These are phyloP conservation scores for Trypanosoma conorhini DNA, from an alignment of 208 protist genomes.

Conservation along the genomic window DNA sequence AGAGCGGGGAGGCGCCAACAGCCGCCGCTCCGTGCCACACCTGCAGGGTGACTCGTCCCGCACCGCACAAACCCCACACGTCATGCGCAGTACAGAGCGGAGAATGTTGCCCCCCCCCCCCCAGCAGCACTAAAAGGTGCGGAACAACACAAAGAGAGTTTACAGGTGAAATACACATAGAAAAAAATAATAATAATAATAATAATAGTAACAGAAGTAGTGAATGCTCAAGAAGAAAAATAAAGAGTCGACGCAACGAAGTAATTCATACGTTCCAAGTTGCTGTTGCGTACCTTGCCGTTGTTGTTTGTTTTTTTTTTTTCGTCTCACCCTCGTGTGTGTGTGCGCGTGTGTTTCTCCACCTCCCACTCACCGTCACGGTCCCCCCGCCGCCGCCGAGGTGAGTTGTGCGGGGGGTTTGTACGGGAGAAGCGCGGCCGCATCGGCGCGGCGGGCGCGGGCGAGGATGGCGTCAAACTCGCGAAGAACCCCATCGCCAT, in stretches of 20 bases:
- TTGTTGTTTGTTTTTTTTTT: neutral
- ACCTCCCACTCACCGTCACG: neutral
- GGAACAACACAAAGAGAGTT: neutral
- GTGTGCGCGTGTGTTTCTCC: no score
- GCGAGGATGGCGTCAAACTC: slow-evolving; percentile 5
- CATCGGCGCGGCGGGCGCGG: neutral
- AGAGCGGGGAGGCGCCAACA: no score
- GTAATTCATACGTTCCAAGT: neutral
- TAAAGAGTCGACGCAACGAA: slow-evolving; percentile 16
- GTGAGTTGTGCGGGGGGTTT: neutral
- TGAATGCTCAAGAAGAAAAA: slow-evolving; percentile 4
- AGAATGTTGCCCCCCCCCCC: no score
- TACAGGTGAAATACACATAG: slow-evolving; percentile 17
- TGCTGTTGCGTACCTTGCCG: no score
- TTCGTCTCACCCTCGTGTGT: no score
- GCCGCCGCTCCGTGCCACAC: no score
- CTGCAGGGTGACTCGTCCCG: no score
- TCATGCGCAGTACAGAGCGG: no score
- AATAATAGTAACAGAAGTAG: neutral
- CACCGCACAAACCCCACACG: no score
- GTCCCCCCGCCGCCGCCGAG: neutral
- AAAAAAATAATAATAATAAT: no score
- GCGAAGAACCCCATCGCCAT: neutral
- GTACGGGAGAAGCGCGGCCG: neutral
- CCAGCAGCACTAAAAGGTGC: no score